Conservation (phyloP, 2,329 filamentous ascomycete species). For the Immersiporthe knoxdaviesiana region DNA sequence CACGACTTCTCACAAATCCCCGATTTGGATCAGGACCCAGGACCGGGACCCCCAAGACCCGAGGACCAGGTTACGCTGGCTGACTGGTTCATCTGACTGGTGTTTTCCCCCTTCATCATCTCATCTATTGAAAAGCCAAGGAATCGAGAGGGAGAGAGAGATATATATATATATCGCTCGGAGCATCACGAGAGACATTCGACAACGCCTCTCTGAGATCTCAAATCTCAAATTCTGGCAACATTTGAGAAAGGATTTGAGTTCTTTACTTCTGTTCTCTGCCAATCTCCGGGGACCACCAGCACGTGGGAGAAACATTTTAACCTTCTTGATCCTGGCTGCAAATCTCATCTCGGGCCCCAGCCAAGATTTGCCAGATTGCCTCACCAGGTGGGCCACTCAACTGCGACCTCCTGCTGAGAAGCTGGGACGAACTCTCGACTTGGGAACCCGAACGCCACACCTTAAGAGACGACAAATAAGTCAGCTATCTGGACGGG, state of each 20-base stretch:
- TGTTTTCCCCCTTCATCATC: background rate
- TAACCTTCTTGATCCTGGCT: constrained; percentile 13
- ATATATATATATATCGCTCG: background rate
- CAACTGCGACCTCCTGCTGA: background rate
- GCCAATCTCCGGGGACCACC: constrained; percentile 1
- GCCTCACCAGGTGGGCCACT: background rate
- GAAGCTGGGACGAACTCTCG: background rate
- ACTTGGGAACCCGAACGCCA: background rate
- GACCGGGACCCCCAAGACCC: background rate
- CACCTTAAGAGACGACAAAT: background rate
- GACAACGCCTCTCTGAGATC: background rate
- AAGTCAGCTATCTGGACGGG: background rate
- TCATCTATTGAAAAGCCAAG: background rate
- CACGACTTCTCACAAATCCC: background rate
- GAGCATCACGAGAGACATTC: background rate
- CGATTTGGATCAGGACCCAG: background rate
- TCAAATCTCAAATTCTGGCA: background rate
- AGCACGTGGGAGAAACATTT: constrained; percentile 7
- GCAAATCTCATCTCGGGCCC: constrained; percentile 8
- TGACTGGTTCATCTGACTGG: constrained; percentile 1
- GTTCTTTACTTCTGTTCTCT: background rate
- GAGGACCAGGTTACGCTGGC: background rate
- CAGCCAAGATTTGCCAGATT: background rate
- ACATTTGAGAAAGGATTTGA: background rate
- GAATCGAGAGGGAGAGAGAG: background rate